Percentiles rank a stretch among this genome's conserved stretches.
Conservation (phyloP, 2,329 filamentous ascomycete genomes). For the Fusarium algeriense region DNA sequence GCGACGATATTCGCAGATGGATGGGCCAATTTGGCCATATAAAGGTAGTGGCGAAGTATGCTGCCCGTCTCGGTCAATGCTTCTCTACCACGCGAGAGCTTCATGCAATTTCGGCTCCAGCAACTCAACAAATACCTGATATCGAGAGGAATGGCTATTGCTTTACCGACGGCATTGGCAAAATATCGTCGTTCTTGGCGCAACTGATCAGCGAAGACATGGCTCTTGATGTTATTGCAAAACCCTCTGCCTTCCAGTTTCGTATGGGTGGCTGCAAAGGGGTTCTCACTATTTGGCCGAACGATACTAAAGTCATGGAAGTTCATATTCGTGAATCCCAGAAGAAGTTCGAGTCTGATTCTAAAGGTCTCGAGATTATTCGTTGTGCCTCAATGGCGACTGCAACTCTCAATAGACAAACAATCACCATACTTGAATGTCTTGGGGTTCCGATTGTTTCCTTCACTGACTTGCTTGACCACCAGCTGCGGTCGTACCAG, state of each 20-base stretch:
- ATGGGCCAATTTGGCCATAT: constrained; percentile 91
- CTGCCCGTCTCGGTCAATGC: constrained; percentile 90
- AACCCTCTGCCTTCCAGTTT: constrained; percentile 90
- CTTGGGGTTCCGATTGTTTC: constrained; percentile 77
- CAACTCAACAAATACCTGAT: constrained; percentile 74
- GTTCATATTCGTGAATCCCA: constrained; percentile 88
- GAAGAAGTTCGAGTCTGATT: constrained; percentile 81
- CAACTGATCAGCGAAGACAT: constrained; percentile 79
- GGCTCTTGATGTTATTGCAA: constrained; percentile 65
- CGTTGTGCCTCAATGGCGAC: constrained; percentile 80
- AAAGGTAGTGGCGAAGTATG: constrained; percentile 86
- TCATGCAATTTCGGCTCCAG: constrained; percentile 69
- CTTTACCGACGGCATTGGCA: constrained; percentile 94
- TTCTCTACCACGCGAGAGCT: constrained; percentile 92
- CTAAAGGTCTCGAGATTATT: constrained; percentile 86
- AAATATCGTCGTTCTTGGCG: constrained; percentile 84
- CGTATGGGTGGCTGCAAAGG: constrained; percentile 94
- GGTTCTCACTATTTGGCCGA: constrained; percentile 80
- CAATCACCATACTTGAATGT: constrained; percentile 85
- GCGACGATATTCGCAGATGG: constrained; percentile 82
- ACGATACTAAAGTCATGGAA: constrained; percentile 73
- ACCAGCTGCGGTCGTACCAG: constrained; percentile 77
- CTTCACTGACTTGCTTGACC: constrained; percentile 75
- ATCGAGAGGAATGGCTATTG: constrained; percentile 75
- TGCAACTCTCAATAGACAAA: constrained; percentile 88